A percentile compares a stretch with the other conserved stretches of the same genome.
phyloP scores from a whole-genome alignment of 495 filamentous ascomycete species.

The Penicillium flavigenum region DNA sequence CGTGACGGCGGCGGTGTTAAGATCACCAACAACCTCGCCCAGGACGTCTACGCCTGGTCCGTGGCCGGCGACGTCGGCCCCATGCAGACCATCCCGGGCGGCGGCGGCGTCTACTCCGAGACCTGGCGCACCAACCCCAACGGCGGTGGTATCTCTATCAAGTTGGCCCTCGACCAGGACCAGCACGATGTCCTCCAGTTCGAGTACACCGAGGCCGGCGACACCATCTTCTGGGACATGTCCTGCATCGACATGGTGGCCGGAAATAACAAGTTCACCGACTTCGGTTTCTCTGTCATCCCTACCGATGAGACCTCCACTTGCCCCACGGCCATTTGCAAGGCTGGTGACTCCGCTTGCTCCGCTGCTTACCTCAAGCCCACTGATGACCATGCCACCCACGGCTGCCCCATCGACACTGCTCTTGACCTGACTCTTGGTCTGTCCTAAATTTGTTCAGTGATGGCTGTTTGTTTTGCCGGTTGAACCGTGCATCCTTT shows the following conservation, averaged over 20 bases:
- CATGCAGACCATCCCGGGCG: constrained; percentile 33
- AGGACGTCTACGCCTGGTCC: constrained; percentile 45
- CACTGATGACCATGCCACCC: constrained; percentile 46
- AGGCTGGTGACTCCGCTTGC: constrained; percentile 39
- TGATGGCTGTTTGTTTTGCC: constrained; percentile 14
- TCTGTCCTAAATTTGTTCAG: constrained; percentile 24
- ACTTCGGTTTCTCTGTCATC: constrained; percentile 42
- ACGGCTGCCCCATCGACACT: constrained; percentile 47
- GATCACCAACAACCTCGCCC: constrained; percentile 41
- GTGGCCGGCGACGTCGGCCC: constrained; percentile 28
- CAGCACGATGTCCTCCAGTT: constrained; percentile 45
- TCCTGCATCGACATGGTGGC: constrained; percentile 45
- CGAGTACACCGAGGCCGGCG: constrained; percentile 42
- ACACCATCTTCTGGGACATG: constrained; percentile 46
- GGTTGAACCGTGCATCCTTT: constrained; percentile 34
- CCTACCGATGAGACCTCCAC: constrained; percentile 28
- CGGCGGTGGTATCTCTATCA: constrained; percentile 48
- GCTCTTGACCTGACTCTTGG: constrained; percentile 39
- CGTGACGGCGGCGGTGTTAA: constrained; percentile 30
- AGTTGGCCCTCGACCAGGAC: constrained; percentile 33
- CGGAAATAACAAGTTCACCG: constrained; percentile 39
- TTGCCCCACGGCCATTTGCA: constrained; percentile 43
- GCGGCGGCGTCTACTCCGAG: constrained; percentile 38
- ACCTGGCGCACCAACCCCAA: constrained; percentile 39
- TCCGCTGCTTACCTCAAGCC: constrained; percentile 44